phyloP scores from a whole-genome alignment of 495 filamentous ascomycete genomes.

The Sporormia fimetaria region DNA sequence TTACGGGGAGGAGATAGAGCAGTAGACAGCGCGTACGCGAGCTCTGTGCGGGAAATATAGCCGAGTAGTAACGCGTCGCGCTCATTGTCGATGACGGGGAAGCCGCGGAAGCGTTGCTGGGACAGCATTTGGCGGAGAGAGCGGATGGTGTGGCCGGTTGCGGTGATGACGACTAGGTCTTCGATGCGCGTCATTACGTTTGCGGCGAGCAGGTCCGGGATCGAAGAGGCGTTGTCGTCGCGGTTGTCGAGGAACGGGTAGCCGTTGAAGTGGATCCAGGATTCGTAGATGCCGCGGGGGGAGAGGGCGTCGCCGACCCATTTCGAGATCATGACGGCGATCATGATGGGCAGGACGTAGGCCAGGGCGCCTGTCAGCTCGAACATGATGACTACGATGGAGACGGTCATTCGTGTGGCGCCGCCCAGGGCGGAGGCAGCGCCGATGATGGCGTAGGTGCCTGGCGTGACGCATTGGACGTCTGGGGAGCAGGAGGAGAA shows the following conservation, averaged over 20 bases:
- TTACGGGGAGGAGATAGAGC: slow-evolving; percentile 41
- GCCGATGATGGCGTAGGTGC: slow-evolving; percentile 92
- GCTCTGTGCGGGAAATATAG: slow-evolving; percentile 87
- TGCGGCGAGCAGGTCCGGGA: slow-evolving; percentile 71
- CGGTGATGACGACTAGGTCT: slow-evolving; percentile 78
- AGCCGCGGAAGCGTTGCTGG: slow-evolving; percentile 73
- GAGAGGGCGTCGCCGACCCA: slow-evolving; percentile 98
- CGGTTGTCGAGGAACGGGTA: slow-evolving; percentile 94
- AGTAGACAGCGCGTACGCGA: slow-evolving; percentile 64
- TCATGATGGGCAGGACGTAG: slow-evolving; percentile 97
- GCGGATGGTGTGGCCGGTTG: slow-evolving; percentile 74
- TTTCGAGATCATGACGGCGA: slow-evolving; percentile 97
- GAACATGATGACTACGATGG: slow-evolving; percentile 98
- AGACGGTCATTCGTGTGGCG: slow-evolving; percentile 92
- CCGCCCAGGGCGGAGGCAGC: slow-evolving; percentile 93
- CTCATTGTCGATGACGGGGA: slow-evolving; percentile 75
- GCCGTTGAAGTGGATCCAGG: slow-evolving; percentile 91
- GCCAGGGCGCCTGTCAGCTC: slow-evolving; percentile 92
- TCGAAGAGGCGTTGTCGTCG: slow-evolving; percentile 53
- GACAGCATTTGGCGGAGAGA: slow-evolving; percentile 57
- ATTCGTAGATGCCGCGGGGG: slow-evolving; percentile 90
- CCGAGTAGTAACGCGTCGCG: slow-evolving; percentile 67
- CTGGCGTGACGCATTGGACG: slow-evolving; percentile 82
- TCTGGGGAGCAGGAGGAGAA: slow-evolving; percentile 80
- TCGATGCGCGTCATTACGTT: slow-evolving; percentile 88